phyloP scores from a whole-genome alignment of 1,139 yeast genomes.

The Geotrichum carabidarum region DNA sequence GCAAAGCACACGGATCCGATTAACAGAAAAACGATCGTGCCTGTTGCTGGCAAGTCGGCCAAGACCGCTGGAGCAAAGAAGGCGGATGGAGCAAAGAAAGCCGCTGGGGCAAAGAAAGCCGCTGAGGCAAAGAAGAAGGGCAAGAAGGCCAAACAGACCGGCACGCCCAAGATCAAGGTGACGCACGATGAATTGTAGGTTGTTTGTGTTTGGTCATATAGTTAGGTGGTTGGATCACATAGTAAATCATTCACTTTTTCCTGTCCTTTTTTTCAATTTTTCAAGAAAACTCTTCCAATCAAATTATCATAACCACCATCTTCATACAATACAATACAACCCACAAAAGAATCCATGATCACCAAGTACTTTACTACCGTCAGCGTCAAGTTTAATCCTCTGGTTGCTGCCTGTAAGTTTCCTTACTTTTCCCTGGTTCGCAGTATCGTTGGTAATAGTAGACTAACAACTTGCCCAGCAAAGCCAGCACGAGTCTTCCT shows the following conservation, averaged over 20 bases:
- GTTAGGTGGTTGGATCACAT: too few species aligned
- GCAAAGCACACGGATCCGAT: slow-evolving; percentile 19
- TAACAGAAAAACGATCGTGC: slow-evolving; percentile 19
- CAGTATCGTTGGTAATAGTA: background rate
- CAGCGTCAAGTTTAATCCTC: slow-evolving; percentile 74
- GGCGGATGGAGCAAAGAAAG: too few species aligned
- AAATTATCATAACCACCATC: slow-evolving; percentile 2
- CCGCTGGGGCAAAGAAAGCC: background rate
- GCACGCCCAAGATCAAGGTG: too few species aligned
- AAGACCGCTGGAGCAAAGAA: slow-evolving; percentile 7
- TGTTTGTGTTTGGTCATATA: too few species aligned
- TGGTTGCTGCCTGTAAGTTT: slow-evolving; percentile 54
- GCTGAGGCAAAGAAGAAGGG: background rate
- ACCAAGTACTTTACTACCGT: slow-evolving; percentile 79
- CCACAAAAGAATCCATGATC: slow-evolving; percentile 47
- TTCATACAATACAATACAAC: background rate
- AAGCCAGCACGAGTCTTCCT: slow-evolving; percentile 76
- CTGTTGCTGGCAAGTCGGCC: background rate
- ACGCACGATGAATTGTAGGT: too few species aligned
- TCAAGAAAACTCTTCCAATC: background rate
- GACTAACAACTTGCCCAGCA: slow-evolving; percentile 38
- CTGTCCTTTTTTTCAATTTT: background rate
- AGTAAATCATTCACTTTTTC: background rate
- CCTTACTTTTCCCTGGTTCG: background rate
- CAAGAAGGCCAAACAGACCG: too few species aligned